Evolutionary conservation across 306 rosid species (phyloP).

Genomic region (Vigna unguiculata): DNA sequence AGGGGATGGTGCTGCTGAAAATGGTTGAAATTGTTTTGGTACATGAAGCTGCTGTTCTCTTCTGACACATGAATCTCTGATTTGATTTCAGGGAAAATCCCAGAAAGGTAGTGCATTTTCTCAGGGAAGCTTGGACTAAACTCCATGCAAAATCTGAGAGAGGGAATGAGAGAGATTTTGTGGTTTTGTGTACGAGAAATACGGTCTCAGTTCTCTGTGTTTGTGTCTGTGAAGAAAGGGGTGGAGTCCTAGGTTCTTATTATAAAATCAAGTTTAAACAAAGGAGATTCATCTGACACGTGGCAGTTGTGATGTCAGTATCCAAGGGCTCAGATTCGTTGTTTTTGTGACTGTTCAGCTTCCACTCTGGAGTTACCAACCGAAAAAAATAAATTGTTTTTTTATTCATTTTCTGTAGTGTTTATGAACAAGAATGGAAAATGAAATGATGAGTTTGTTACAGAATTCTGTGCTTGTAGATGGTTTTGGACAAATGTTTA

Average conservation of each 20-base stretch:
- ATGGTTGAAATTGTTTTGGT: constrained; percentile 33
- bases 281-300: constrained; percentile 4
- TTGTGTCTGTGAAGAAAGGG: not conserved
- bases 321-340: constrained; percentile 53
- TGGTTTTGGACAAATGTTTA: constrained; percentile 6
- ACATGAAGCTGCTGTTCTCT: constrained; percentile 24
- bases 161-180: constrained; percentile 15
- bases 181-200: not conserved
- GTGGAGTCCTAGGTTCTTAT: constrained; percentile 12
- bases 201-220: not conserved
- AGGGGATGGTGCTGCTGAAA: constrained; percentile 31
- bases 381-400: not conserved
- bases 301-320: constrained; percentile 19
- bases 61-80: not conserved
- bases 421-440: not conserved
- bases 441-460: constrained; percentile 59
- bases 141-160: constrained; percentile 52
- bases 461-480: constrained; percentile 41
- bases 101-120: constrained; percentile 35
- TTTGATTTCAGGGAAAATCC: constrained; percentile 30
- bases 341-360: constrained; percentile 59
- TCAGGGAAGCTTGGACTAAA: constrained; percentile 36
- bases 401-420: not conserved
- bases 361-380: not conserved
- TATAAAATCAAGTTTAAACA: not conserved